These are phyloP conservation scores for Vanilla planifolia DNA, from an alignment of 106 monocot genomes.

Conservation along the genomic window DNA sequence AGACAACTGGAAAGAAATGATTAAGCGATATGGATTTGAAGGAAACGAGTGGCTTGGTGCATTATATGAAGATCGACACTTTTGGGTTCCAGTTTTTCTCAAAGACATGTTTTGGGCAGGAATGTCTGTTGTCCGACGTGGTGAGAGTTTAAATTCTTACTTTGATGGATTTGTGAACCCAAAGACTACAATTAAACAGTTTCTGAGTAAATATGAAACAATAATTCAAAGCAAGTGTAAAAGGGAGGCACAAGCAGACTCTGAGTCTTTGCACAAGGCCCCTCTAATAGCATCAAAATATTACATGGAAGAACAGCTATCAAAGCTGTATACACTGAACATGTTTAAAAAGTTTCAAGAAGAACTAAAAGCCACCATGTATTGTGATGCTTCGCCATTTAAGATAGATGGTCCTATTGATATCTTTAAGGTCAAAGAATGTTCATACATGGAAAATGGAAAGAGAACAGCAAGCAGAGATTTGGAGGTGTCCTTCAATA, in stretches of 20 bases:
- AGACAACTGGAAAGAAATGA: constrained; percentile 17
- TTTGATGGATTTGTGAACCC: constrained; percentile 32
- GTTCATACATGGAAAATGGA: constrained; percentile 23
- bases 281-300: constrained; percentile 17
- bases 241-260: constrained; percentile 34
- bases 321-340: constrained; percentile 29
- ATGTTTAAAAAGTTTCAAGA: constrained; percentile 48
- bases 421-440: constrained; percentile 35
- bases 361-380: constrained; percentile 34
- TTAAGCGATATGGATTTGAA: constrained; percentile 13
- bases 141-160: constrained; percentile 19
- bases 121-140: constrained; percentile 24
- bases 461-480: constrained; percentile 16
- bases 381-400: constrained; percentile 18
- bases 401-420: constrained; percentile 21
- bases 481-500: constrained; percentile 27
- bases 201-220: constrained; percentile 34
- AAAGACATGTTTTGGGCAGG: constrained; percentile 48
- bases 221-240: constrained; percentile 26
- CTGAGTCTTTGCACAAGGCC: constrained; percentile 10
- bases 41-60: constrained; percentile 25
- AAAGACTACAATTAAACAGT: constrained; percentile 33
- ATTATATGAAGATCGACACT: constrained; percentile 21
- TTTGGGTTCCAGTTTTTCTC: constrained; percentile 41
- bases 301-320: constrained; percentile 36